A percentile compares a stretch with the other conserved stretches of the same genome.
These are phyloP conservation scores for Didymella keratinophila DNA, from an alignment of 2,329 filamentous ascomycete species.

Conservation along the genomic window DNA sequence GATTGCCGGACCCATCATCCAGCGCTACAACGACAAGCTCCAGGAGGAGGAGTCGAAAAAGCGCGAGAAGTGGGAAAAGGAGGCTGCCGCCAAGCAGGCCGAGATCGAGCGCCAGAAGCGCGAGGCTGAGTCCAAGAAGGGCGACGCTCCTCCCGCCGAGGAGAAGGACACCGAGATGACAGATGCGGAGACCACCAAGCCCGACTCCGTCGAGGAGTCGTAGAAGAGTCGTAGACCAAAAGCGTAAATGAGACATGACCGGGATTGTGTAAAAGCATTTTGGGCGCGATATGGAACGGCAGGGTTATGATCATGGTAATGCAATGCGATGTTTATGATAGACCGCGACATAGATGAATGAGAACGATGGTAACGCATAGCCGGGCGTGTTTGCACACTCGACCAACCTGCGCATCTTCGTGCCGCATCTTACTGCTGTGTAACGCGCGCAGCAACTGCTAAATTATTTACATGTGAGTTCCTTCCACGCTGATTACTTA, in stretches of 20 bases:
- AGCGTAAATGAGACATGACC: constrained; percentile 19
- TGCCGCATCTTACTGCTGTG: too few relatives aligned
- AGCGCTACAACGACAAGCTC: constrained; percentile 94
- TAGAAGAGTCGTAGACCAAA: constrained; percentile 26
- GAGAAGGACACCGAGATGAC: constrained; percentile 65
- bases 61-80: constrained; percentile 71
- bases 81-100: constrained; percentile 67
- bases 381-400: too few relatives aligned
- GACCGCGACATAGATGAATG: constrained; percentile 38
- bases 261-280: constrained; percentile 33
- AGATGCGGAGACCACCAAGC: constrained; percentile 59
- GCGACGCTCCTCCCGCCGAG: constrained; percentile 49
- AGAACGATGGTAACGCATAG: too few relatives aligned
- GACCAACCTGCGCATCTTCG: too few relatives aligned
- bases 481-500: too few relatives aligned
- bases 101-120: constrained; percentile 78
- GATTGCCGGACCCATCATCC: constrained; percentile 87
- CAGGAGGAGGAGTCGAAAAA: constrained; percentile 83
- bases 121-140: constrained; percentile 73
- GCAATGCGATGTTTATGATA: constrained; percentile 39
- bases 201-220: constrained; percentile 51
- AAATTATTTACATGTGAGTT: too few relatives aligned
- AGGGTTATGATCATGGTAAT: constrained; percentile 35
- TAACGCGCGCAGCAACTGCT: too few relatives aligned
- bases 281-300: constrained; percentile 22